Conservation (phyloP, 192 early-diverging fungal species). For the Podila minutissima region DNA sequence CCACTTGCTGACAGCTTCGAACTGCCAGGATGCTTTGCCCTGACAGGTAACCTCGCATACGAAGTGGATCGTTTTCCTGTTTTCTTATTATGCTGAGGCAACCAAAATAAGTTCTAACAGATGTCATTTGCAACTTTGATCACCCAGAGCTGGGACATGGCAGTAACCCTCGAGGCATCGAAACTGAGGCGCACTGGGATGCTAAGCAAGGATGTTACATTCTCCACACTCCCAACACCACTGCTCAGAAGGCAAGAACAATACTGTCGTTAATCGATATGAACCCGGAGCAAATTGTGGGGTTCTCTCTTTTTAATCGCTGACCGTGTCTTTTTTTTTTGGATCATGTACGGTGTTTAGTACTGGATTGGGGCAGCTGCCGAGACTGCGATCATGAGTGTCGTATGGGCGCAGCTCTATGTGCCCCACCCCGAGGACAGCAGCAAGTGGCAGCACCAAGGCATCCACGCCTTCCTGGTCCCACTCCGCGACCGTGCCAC, state of each 20-base stretch:
- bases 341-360: neutral
- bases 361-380: conserved; percentile 25
- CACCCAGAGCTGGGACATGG: conserved; percentile 16
- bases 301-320: too few species aligned
- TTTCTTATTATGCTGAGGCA: too few species aligned
- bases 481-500: conserved; percentile 12
- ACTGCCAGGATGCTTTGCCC: conserved; percentile 16
- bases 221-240: conserved; percentile 15
- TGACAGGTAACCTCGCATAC: conserved; percentile 1
- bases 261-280: neutral
- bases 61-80: neutral
- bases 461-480: conserved; percentile 21
- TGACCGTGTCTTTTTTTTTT: neutral
- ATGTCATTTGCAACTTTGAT: neutral
- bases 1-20: conserved; percentile 21
- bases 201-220: conserved; percentile 20
- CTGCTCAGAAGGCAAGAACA: conserved; percentile 10
- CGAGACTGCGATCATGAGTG: conserved; percentile 14
- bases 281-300: too few species aligned
- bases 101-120: neutral
- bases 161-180: conserved; percentile 18
- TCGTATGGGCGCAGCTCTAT: conserved; percentile 11
- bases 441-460: conserved; percentile 4
- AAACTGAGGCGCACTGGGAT: conserved; percentile 22
- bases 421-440: neutral